Evolutionary conservation across 176 grass and related monocot species (phyloP).

Genomic region (Oryza glaberrima): DNA sequence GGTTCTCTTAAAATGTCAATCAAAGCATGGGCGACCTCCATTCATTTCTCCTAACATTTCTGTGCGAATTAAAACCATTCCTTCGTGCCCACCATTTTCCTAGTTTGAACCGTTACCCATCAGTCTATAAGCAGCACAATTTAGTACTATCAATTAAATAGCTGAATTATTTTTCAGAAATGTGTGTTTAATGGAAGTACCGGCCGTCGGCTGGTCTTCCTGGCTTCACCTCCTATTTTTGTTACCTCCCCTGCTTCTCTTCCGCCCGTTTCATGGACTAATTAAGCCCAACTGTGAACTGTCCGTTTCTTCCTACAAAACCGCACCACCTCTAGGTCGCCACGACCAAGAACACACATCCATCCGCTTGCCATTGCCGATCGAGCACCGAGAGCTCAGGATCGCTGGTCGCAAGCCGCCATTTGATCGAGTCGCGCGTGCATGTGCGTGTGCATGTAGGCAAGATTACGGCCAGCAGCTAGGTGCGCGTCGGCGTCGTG

Average conservation of each 20-base stretch:
- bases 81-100: slow-evolving; percentile 18
- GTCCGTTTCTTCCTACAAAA: slow-evolving; percentile 38
- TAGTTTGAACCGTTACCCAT: neutral
- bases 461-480: neutral
- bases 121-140: neutral
- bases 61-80: neutral
- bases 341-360: slow-evolving; percentile 2
- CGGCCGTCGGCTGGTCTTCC: neutral
- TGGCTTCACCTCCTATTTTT: slow-evolving; percentile 37
- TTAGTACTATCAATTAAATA: neutral
- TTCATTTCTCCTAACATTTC: slow-evolving; percentile 23
- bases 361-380: slow-evolving; percentile 20
- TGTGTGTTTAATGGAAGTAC: neutral
- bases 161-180: neutral
- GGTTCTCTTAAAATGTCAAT: neutral
- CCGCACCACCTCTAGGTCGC: slow-evolving; percentile 40
- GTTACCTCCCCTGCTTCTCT: slow-evolving; percentile 14
- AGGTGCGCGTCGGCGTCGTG: neutral
- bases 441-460: slow-evolving; percentile 1
- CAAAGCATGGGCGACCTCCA: neutral
- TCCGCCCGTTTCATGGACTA: slow-evolving; percentile 39
- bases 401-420: neutral
- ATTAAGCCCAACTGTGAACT: slow-evolving; percentile 37
- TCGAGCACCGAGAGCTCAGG: neutral
- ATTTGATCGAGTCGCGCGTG: neutral